These are phyloP conservation scores for Podila horticola DNA, from an alignment of 192 early-diverging fungal genomes.

Conservation along the genomic window DNA sequence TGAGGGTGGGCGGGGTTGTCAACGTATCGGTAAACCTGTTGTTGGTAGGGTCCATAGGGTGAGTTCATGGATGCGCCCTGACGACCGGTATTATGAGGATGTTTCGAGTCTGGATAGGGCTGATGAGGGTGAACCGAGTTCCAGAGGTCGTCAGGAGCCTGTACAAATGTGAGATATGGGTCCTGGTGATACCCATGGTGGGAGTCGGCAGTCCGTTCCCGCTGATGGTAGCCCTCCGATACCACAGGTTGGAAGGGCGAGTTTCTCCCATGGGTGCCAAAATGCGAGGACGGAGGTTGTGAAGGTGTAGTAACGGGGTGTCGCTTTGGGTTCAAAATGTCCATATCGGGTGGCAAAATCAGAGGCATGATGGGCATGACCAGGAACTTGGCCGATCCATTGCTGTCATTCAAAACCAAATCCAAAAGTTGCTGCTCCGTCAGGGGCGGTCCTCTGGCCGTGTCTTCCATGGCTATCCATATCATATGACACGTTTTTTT, in stretches of 20 bases:
- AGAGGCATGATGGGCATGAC: constrained; percentile 49
- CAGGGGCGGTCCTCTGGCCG: constrained; percentile 31
- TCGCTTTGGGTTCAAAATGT: constrained; percentile 46
- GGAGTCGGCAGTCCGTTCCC: constrained; percentile 35
- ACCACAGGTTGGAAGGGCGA: constrained; percentile 29
- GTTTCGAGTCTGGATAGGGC: constrained; percentile 47
- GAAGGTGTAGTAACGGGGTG: constrained; percentile 11
- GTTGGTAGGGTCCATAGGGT: constrained; percentile 42
- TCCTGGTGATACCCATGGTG: constrained; percentile 17
- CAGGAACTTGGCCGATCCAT: constrained; percentile 41
- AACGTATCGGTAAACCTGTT: constrained; percentile 25
- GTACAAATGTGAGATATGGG: constrained; percentile 31
- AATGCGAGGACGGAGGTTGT: neutral
- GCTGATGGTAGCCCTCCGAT: constrained; percentile 25
- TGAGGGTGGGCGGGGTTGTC: constrained; percentile 43
- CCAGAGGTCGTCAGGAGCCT: constrained; percentile 39
- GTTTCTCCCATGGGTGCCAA: constrained; percentile 15
- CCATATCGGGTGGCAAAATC: constrained; percentile 39
- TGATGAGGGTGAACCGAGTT: constrained; percentile 50
- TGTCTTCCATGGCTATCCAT: constrained; percentile 24
- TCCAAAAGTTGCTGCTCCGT: constrained; percentile 34
- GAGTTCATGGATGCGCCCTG: constrained; percentile 13
- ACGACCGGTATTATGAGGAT: constrained; percentile 40
- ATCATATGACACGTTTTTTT: no score
- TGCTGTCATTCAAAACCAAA: constrained; percentile 26